Conservation (phyloP, 345 rosid genomes). For the Gossypium mustelinum region DNA sequence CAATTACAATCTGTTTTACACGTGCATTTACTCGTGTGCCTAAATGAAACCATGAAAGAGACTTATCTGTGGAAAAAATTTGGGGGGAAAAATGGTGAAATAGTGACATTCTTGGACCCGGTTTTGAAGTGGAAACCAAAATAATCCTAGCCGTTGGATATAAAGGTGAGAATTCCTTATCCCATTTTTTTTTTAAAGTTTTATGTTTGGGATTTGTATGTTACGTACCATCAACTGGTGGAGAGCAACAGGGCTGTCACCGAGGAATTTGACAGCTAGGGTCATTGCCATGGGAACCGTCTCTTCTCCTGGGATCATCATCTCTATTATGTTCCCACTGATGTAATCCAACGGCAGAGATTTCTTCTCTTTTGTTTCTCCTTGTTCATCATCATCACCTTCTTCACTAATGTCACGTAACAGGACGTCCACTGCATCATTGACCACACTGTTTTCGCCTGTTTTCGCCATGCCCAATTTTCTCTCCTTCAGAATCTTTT, state of each 20-base stretch:
- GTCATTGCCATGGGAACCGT: slow-evolving; percentile 89
- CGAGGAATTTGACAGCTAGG: slow-evolving; percentile 73
- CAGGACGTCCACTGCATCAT: slow-evolving; percentile 67
- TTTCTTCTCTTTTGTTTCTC: slow-evolving; percentile 46
- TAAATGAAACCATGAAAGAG: slow-evolving; percentile 35
- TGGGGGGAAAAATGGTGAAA: slow-evolving; percentile 22
- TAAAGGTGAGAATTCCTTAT: background rate
- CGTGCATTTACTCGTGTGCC: slow-evolving; percentile 42
- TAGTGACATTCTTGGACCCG: slow-evolving; percentile 19
- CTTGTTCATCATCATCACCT: background rate
- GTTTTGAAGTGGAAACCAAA: background rate
- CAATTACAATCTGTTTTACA: slow-evolving; percentile 18
- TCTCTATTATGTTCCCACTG: slow-evolving; percentile 69
- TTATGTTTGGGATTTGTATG: background rate
- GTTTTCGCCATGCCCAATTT: slow-evolving; percentile 30
- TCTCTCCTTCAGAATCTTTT: slow-evolving; percentile 59
- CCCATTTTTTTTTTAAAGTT: background rate
- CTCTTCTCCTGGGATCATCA: slow-evolving; percentile 99
- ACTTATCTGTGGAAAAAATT: slow-evolving; percentile 12
- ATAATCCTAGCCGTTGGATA: slow-evolving; percentile 42
- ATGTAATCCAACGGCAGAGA: slow-evolving; percentile 67
- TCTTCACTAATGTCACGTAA: slow-evolving; percentile 38
- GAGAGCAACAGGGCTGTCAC: slow-evolving; percentile 60
- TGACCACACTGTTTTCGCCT: slow-evolving; percentile 19
- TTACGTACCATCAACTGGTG: slow-evolving; percentile 54